A percentile compares a stretch with the other conserved stretches of the same genome.
Conservation (phyloP, 352 stramenopile species). For the Phytophthora tentaculata region DNA sequence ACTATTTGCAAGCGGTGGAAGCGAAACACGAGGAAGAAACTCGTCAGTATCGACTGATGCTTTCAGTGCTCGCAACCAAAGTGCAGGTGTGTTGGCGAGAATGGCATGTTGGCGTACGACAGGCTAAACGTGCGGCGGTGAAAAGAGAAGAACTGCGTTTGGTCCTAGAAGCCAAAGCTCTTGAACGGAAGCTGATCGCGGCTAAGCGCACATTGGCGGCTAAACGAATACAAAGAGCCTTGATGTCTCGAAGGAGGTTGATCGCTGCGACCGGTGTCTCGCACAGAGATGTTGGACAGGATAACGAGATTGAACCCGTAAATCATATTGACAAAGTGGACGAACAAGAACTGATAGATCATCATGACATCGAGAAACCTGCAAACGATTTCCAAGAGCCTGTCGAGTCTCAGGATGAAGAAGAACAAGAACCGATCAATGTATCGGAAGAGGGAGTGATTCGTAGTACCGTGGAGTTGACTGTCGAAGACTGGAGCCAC, state of each 20-base stretch:
- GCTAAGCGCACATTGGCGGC: constrained; percentile 24
- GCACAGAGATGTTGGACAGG: constrained; percentile 1
- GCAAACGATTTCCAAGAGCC: constrained; percentile 4
- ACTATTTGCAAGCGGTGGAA: constrained; percentile 28
- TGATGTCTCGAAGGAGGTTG: constrained; percentile 17
- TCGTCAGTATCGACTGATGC: constrained; percentile 30
- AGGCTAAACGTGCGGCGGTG: constrained; percentile 35
- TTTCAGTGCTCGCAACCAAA: constrained; percentile 40
- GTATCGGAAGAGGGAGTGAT: constrained; percentile 5
- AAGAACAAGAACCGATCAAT: background rate
- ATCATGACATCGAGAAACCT: background rate
- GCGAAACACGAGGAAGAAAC: constrained; percentile 24
- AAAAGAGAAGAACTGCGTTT: constrained; percentile 42
- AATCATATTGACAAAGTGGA: background rate
- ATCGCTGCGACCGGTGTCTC: constrained; percentile 13
- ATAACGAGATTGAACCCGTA: background rate
- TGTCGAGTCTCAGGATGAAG: background rate
- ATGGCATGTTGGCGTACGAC: constrained; percentile 36
- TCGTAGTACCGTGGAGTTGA: constrained; percentile 21
- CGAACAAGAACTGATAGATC: background rate
- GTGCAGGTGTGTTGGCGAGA: constrained; percentile 42
- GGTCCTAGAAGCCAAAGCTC: constrained; percentile 35
- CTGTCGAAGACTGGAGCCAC: constrained; percentile 43
- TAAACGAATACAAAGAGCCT: constrained; percentile 27
- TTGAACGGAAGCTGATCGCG: constrained; percentile 17